These are phyloP conservation scores for Claviceps digitariae DNA, from an alignment of 2,329 filamentous ascomycete species.

Conservation along the genomic window DNA sequence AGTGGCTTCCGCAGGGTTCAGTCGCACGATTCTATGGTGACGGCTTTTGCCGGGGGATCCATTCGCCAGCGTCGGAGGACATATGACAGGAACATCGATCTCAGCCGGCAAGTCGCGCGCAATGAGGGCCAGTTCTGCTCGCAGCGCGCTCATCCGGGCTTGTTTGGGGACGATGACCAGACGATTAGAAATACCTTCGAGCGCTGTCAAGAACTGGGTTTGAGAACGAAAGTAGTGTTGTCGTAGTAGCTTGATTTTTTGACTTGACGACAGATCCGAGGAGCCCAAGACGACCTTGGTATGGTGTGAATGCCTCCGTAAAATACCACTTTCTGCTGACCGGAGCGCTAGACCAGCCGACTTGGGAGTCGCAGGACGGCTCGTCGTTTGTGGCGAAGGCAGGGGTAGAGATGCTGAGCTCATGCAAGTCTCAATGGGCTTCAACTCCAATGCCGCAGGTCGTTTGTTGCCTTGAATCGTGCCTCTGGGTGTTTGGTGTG, in stretches of 20 bases:
- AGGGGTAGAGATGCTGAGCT: conserved; percentile 57
- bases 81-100: conserved; percentile 72
- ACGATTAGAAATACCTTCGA: conserved; percentile 77
- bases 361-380: conserved; percentile 43
- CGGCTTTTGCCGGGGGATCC: conserved; percentile 61
- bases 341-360: conserved; percentile 37
- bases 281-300: conserved; percentile 43
- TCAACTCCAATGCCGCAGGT: conserved; percentile 37
- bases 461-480: conserved; percentile 25
- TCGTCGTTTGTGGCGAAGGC: conserved; percentile 39
- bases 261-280: conserved; percentile 46
- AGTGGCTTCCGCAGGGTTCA: conserved; percentile 74
- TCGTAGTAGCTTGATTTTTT: conserved; percentile 59
- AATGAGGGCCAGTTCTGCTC: conserved; percentile 69
- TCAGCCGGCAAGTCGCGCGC: conserved; percentile 71
- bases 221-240: conserved; percentile 76
- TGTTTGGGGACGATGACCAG: conserved; percentile 70
- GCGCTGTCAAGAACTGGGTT: conserved; percentile 65
- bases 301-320: conserved; percentile 48
- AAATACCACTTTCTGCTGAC: conserved; percentile 31
- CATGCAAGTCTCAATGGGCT: conserved; percentile 43
- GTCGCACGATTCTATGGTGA: conserved; percentile 69
- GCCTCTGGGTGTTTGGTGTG: conserved; percentile 17
- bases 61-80: conserved; percentile 59
- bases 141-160: conserved; percentile 64